These are phyloP conservation scores for Hortiboletus campestris DNA, from an alignment of 768 basidiomycete genomes.

Conservation along the genomic window DNA sequence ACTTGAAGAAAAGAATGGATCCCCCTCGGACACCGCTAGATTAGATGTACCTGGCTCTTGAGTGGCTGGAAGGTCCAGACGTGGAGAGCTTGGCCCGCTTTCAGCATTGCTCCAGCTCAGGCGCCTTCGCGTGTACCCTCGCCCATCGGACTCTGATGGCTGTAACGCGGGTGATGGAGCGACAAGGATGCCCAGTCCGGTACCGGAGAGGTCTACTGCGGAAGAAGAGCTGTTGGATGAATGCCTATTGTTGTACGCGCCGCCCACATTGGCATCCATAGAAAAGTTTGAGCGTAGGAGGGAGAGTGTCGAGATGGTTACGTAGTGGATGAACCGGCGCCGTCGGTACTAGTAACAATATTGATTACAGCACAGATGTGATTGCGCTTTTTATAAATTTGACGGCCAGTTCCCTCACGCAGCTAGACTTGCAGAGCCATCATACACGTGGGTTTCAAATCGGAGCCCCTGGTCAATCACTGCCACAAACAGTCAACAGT, in stretches of 20 bases:
- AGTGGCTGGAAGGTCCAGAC: slow-evolving; percentile 32
- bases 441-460: not conserved
- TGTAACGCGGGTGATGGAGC: slow-evolving; percentile 52
- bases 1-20: slow-evolving; percentile 46
- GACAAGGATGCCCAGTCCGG: slow-evolving; percentile 41
- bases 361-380: not conserved
- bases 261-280: slow-evolving; percentile 14
- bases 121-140: slow-evolving; percentile 47
- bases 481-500: too few species aligned
- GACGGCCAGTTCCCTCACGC: not conserved
- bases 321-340: not conserved
- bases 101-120: slow-evolving; percentile 56
- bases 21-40: slow-evolving; percentile 33
- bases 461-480: too few species aligned
- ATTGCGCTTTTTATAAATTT: not conserved
- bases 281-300: not conserved
- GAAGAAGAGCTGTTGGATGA: slow-evolving; percentile 47
- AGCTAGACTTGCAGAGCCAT: not conserved
- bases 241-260: slow-evolving; percentile 6
- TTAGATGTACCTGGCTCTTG: slow-evolving; percentile 21
- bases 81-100: slow-evolving; percentile 47
- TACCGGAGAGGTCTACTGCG: slow-evolving; percentile 52
- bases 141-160: slow-evolving; percentile 33
- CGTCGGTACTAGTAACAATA: not conserved
- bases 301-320: not conserved